phyloP scores from a whole-genome alignment of 768 basidiomycete species.

The Gloeostereum incarnatum region DNA sequence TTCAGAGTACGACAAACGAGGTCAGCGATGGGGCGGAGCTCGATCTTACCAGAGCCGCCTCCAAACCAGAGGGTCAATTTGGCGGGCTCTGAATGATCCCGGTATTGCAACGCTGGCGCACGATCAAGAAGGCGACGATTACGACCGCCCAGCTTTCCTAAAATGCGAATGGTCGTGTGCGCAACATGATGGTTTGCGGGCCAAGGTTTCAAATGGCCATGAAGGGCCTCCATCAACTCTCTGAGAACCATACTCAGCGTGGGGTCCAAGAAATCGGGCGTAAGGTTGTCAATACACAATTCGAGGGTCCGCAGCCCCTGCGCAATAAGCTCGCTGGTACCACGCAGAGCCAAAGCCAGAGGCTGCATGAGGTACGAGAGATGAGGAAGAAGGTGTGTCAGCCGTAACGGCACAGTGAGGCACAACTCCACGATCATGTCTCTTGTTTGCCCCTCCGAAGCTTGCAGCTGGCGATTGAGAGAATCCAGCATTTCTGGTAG shows the following conservation, averaged over 20 bases:
- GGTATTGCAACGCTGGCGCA: constrained; percentile 68
- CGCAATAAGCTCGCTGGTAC: constrained; percentile 81
- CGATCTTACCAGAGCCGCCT: constrained; percentile 52
- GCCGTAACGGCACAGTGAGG: constrained; percentile 89
- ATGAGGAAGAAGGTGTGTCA: constrained; percentile 94
- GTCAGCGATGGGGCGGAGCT: constrained; percentile 53
- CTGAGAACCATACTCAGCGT: constrained; percentile 87
- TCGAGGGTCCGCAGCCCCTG: constrained; percentile 96
- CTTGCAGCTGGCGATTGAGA: constrained; percentile 80
- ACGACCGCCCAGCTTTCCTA: constrained; percentile 93
- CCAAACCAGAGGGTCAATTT: constrained; percentile 68
- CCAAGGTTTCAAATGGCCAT: constrained; percentile 82
- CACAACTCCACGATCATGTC: constrained; percentile 97
- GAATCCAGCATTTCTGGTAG: constrained; percentile 97
- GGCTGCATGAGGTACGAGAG: constrained; percentile 95
- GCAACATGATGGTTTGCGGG: constrained; percentile 86
- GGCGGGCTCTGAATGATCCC: constrained; percentile 60
- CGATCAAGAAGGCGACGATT: constrained; percentile 82
- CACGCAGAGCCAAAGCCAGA: constrained; percentile 81
- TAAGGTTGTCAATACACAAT: constrained; percentile 98
- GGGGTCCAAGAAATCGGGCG: constrained; percentile 95
- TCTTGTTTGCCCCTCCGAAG: constrained; percentile 71
- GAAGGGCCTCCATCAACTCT: constrained; percentile 91
- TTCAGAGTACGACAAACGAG: constrained; percentile 58
- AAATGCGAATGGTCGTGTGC: constrained; percentile 90